Percentiles rank a stretch among this genome's conserved stretches.
phyloP scores from a whole-genome alignment of 1,284 basidiomycete species.

The Apiotrichum montevideense region DNA sequence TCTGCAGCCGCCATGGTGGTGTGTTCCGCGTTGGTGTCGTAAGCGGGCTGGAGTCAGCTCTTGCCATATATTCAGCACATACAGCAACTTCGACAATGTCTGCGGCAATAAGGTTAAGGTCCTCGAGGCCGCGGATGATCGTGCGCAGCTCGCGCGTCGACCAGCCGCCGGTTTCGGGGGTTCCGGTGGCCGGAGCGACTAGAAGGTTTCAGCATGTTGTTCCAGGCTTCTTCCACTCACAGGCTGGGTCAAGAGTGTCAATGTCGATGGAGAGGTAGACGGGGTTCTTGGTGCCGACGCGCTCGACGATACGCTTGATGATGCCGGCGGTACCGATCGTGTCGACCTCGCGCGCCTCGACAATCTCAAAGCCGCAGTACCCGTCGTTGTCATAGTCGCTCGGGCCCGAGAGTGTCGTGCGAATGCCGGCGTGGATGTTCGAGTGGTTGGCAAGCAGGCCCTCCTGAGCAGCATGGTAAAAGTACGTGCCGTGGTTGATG shows the following conservation, averaged over 20 bases:
- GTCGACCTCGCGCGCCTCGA: constrained; percentile 38
- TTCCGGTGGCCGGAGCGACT: constrained; percentile 11
- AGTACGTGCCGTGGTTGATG: constrained; percentile 41
- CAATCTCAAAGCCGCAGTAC: constrained; percentile 35
- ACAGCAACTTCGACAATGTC: constrained; percentile 31
- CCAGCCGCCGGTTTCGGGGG: constrained; percentile 39
- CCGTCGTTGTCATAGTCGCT: constrained; percentile 32
- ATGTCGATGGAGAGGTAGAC: constrained; percentile 22
- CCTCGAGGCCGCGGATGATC: constrained; percentile 35
- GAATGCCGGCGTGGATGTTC: constrained; percentile 50
- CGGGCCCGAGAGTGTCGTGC: constrained; percentile 19
- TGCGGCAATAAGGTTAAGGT: constrained; percentile 37
- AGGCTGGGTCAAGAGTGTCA: constrained; percentile 24
- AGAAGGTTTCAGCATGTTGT: not conserved
- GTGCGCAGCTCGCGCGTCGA: constrained; percentile 38
- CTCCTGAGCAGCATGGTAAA: constrained; percentile 38
- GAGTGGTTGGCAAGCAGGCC: constrained; percentile 48
- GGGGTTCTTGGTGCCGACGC: constrained; percentile 20
- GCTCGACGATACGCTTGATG: constrained; percentile 26
- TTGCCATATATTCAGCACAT: not conserved
- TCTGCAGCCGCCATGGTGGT: constrained; percentile 43
- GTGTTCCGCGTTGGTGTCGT: constrained; percentile 35
- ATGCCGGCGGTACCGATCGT: constrained; percentile 38
- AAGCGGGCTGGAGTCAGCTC: constrained; percentile 7
- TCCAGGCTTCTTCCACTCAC: not conserved